These are phyloP conservation scores for Aspergillus jensenii DNA, from an alignment of 2,329 filamentous ascomycete genomes.

Conservation along the genomic window DNA sequence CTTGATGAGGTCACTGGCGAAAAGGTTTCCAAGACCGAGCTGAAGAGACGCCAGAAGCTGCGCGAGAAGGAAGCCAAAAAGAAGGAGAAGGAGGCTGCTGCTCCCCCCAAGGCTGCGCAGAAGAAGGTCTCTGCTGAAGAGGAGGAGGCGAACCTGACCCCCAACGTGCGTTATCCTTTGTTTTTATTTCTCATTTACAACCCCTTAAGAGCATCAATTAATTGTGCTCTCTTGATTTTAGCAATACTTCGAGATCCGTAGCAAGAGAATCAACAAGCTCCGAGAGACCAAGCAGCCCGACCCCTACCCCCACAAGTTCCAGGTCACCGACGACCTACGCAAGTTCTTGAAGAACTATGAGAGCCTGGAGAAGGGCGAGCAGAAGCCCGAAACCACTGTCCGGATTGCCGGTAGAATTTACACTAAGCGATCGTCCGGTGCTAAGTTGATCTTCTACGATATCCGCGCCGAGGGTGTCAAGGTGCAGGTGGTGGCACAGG, in stretches of 20 bases:
- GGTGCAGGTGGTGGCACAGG: constrained; percentile 90
- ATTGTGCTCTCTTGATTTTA: constrained; percentile 32
- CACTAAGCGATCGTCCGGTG: constrained; percentile 76
- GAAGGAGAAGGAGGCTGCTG: constrained; percentile 75
- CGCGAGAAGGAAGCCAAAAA: constrained; percentile 85
- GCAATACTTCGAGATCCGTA: constrained; percentile 97
- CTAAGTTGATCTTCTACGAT: constrained; percentile 91
- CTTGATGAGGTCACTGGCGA: constrained; percentile 94
- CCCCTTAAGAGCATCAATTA: constrained; percentile 9
- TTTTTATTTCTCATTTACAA: not conserved
- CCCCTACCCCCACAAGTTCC: constrained; percentile 93
- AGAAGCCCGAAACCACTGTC: constrained; percentile 71
- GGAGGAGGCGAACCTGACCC: constrained; percentile 70
- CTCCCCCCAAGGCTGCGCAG: constrained; percentile 56
- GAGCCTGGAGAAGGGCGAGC: constrained; percentile 80
- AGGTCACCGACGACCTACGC: constrained; percentile 77
- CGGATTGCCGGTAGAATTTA: constrained; percentile 84
- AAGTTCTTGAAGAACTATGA: constrained; percentile 78
- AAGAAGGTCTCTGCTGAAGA: constrained; percentile 63
- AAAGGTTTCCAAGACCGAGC: constrained; percentile 75
- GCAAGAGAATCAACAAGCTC: constrained; percentile 74
- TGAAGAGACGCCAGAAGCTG: constrained; percentile 96
- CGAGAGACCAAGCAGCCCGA: constrained; percentile 72
- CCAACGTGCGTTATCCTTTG: constrained; percentile 57
- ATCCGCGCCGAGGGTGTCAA: constrained; percentile 72